Evolutionary conservation across 805 yeast species (phyloP), one percentile per base, ranked within the genome.

Genomic region (Nadsonia fulvescens): DNA sequence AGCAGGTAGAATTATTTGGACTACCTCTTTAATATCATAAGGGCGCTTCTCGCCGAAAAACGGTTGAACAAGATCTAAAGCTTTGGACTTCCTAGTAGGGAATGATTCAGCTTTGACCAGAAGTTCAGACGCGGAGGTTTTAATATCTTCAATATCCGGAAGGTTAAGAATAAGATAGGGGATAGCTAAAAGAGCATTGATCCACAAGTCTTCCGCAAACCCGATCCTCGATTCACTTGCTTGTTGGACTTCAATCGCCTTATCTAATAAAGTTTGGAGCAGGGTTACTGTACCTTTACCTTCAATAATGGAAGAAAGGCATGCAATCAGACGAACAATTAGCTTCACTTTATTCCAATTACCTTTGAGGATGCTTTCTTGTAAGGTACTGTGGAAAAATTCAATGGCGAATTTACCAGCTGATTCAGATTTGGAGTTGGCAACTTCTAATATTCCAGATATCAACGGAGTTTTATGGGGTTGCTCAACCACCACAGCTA

Each of bases 401-500:
- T 74, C 82, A 13, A 79, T 49, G 8, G 78, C 63, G 25, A 65
- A 63, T 37, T 68, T 66, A 26, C 91, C 86, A 22, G 78, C 70
- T 19, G 63, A 54, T 18, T 65, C 61, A 46, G 67, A 69, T 32
- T 62, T 61, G 13, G 74, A 56, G 49, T 75, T 72, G 24, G 78
- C 69, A 12, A 70, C 54, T 40, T 72, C 61, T 4, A 82, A 52
- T 36, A 81, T 56, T 6, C 71, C 67, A 14, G 81, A 63, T 31
- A 86, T 49, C n/a, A 71, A 63, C 8, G 72, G 67, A 32, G 74
- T 64, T 46, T 83, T 89, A 35, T 83, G 93, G 0, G 99, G 96
- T 48, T 86, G 94, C 48, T 89, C 96, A 15, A 65, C 51, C 7
- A 74, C 58, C 22, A 77, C 63, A 2, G 92, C 78, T 29, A 63